A percentile compares a stretch with the other conserved stretches of the same genome.
phyloP scores from a whole-genome alignment of 805 yeast genomes.

The Cyberlindnera americana region DNA sequence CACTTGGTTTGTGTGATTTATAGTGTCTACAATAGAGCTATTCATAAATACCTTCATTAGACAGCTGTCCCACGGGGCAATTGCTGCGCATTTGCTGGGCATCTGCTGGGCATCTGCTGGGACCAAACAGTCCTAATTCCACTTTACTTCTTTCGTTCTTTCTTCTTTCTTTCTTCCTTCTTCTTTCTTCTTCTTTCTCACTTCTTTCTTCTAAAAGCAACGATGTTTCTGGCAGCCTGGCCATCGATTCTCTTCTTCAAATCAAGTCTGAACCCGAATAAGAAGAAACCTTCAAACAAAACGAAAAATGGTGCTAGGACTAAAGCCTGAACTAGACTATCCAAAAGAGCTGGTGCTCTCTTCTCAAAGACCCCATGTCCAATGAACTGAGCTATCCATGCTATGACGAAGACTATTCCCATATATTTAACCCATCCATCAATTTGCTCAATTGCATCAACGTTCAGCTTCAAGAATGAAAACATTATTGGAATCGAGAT shows the following conservation, averaged over 20 bases:
- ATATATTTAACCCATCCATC: conserved; percentile 20
- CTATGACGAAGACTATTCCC: conserved; percentile 39
- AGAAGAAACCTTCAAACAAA: conserved; percentile 68
- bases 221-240: conserved; percentile 33
- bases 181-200: no score
- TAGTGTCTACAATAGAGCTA: no score
- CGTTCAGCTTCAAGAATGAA: conserved; percentile 22
- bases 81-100: no score
- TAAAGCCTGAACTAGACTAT: conserved; percentile 77
- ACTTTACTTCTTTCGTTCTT: no score
- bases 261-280: conserved; percentile 55
- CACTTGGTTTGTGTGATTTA: no score
- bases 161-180: no score
- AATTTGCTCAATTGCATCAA: conserved; percentile 22
- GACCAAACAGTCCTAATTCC: no score
- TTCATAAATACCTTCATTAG: no score
- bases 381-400: conserved; percentile 83
- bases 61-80: no score
- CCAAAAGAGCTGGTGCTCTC: conserved; percentile 83
- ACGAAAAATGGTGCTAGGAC: conserved; percentile 92
- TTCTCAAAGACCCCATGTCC: conserved; percentile 85
- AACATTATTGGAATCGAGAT: conserved; percentile 39
- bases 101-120: no score
- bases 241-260: conserved; percentile 34
- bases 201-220: conserved; percentile 17